Conservation (phyloP, 2,329 filamentous ascomycete genomes). For the Colletotrichum acutatum region DNA sequence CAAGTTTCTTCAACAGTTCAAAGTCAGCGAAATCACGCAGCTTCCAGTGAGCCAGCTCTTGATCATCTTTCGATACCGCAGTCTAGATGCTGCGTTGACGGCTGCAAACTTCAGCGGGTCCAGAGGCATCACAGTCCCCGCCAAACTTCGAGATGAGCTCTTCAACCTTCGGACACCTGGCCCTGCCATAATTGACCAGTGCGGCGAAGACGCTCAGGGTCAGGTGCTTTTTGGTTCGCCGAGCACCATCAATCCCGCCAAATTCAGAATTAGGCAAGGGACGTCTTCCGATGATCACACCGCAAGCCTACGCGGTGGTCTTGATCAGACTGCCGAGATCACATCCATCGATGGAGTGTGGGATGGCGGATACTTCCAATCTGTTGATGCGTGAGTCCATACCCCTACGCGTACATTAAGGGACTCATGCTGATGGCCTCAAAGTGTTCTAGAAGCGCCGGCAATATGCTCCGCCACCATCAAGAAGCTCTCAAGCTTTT, state of each 20-base stretch:
- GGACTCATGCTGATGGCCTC: background rate
- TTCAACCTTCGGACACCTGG: constrained; percentile 38
- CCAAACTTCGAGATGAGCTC: constrained; percentile 33
- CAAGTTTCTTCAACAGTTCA: constrained; percentile 18
- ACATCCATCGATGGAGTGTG: constrained; percentile 35
- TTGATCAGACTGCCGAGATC: constrained; percentile 28
- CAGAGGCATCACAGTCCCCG: constrained; percentile 37
- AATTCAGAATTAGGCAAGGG: constrained; percentile 32
- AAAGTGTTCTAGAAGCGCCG: constrained; percentile 36
- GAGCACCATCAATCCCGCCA: constrained; percentile 23
- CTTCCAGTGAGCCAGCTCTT: constrained; percentile 46
- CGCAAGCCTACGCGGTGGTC: constrained; percentile 31
- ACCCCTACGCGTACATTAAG: background rate
- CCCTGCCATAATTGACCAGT: constrained; percentile 26
- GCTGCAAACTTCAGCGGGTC: constrained; percentile 32
- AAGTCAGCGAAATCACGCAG: constrained; percentile 44
- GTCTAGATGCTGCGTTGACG: constrained; percentile 35
- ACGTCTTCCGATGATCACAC: background rate
- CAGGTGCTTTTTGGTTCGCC: constrained; percentile 37
- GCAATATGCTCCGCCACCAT: constrained; percentile 35
- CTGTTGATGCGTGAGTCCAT: constrained; percentile 37
- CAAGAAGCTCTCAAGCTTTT: constrained; percentile 8
- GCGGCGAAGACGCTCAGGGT: constrained; percentile 34
- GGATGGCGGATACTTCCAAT: constrained; percentile 38
- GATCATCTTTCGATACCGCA: constrained; percentile 49